phyloP scores from a whole-genome alignment of 148 eudicot species.

The Rhododendron henanense region DNA sequence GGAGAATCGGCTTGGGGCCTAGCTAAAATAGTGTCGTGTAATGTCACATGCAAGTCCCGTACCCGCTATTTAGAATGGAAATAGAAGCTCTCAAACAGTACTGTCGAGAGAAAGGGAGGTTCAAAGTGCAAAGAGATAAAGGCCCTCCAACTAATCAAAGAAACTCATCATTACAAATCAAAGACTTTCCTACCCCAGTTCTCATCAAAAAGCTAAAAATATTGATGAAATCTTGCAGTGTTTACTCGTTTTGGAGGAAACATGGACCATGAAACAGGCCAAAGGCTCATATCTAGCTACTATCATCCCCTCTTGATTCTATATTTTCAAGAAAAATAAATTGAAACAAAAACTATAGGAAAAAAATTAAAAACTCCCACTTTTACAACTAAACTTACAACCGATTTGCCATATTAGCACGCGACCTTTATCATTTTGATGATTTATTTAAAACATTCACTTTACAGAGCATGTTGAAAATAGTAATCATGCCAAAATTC shows the following conservation, averaged over 20 bases:
- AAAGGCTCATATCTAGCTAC: neutral
- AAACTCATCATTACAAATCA: neutral
- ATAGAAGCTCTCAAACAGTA: neutral
- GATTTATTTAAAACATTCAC: too few relatives aligned
- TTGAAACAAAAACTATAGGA: neutral
- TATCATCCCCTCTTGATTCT: neutral
- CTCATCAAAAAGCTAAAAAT: neutral
- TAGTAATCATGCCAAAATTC: too few relatives aligned
- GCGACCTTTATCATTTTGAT: too few relatives aligned
- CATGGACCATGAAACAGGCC: neutral
- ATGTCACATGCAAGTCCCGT: neutral
- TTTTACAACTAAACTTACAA: too few relatives aligned
- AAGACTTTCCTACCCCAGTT: neutral
- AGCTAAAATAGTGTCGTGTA: neutral
- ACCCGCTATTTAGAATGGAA: neutral
- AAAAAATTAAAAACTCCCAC: too few relatives aligned
- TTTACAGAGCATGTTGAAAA: too few relatives aligned
- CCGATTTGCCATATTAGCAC: too few relatives aligned
- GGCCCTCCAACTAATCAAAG: neutral
- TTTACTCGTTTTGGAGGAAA: neutral
- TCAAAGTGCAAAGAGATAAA: neutral
- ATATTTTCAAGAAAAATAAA: neutral
- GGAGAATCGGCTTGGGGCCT: neutral
- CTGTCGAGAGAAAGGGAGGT: neutral
- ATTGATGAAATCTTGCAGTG: neutral